Conservation (phyloP, 441 rosid species). For the Eutrema salsugineum region DNA sequence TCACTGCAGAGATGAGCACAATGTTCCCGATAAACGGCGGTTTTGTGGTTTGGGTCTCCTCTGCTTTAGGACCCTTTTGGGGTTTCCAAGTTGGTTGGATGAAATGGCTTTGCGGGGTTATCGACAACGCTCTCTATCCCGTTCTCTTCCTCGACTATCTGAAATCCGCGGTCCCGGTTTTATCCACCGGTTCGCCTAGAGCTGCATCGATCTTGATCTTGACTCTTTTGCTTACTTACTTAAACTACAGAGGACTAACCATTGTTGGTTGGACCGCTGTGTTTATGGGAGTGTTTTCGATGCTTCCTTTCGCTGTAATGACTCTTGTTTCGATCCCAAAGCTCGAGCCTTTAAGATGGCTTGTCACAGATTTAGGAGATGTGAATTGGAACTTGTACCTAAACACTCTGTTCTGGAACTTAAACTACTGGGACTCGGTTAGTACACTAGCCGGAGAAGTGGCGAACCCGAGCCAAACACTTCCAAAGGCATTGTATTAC, state of each 20-base stretch:
- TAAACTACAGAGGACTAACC: constrained; percentile 58
- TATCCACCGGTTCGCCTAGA: constrained; percentile 46
- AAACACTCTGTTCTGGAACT: constrained; percentile 65
- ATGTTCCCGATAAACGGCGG: constrained; percentile 66
- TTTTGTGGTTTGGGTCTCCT: constrained; percentile 66
- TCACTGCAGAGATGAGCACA: constrained; percentile 73
- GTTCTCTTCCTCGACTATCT: constrained; percentile 64
- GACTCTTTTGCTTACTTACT: constrained; percentile 44
- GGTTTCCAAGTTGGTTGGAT: constrained; percentile 74
- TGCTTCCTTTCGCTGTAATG: constrained; percentile 61
- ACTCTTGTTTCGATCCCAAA: constrained; percentile 45
- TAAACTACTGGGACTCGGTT: constrained; percentile 67
- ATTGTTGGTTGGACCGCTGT: constrained; percentile 63
- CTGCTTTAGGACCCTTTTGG: constrained; percentile 62
- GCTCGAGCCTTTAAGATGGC: constrained; percentile 50
- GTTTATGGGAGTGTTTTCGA: constrained; percentile 45
- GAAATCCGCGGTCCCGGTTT: constrained; percentile 46
- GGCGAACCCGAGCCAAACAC: constrained; percentile 42
- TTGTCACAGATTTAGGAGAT: constrained; percentile 29
- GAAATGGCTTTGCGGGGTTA: constrained; percentile 75
- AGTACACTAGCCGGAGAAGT: constrained; percentile 64
- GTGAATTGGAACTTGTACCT: constrained; percentile 52
- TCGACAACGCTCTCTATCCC: constrained; percentile 57
- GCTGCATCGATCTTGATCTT: constrained; percentile 37
- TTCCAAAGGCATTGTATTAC: constrained; percentile 46